phyloP scores from a whole-genome alignment of 805 yeast genomes.

The Allodekkera sacchari region DNA sequence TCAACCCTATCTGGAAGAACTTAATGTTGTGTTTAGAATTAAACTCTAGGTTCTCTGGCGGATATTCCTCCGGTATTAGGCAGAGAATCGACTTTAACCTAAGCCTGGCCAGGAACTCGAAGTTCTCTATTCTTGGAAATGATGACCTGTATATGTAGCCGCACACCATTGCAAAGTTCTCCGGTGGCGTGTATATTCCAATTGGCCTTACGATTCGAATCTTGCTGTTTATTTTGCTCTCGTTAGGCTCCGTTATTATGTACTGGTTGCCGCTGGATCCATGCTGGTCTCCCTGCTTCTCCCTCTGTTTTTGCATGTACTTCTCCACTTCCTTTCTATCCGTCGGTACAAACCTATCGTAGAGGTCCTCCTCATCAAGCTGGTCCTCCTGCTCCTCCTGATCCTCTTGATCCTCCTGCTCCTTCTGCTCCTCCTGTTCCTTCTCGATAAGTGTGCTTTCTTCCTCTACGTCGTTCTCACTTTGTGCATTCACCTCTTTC shows the following conservation, averaged over 20 bases:
- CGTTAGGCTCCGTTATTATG: conserved; percentile 3
- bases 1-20: conserved; percentile 82
- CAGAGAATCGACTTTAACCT: conserved; percentile 70
- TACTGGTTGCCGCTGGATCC: conserved; percentile 4
- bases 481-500: background rate
- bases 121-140: conserved; percentile 82
- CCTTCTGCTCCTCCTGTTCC: background rate
- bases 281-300: conserved; percentile 2
- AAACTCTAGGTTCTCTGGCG: conserved; percentile 63
- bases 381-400: conserved; percentile 4
- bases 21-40: conserved; percentile 51
- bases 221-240: conserved; percentile 1
- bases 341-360: conserved; percentile 24
- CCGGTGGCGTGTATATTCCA: conserved; percentile 55
- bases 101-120: conserved; percentile 54
- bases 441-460: background rate
- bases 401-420: background rate
- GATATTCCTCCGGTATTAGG: conserved; percentile 87
- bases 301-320: conserved; percentile 7
- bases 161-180: conserved; percentile 82
- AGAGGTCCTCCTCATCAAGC: conserved; percentile 20
- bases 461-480: background rate
- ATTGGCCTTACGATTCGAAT: conserved; percentile 3
- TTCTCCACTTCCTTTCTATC: conserved; percentile 14
- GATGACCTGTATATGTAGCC: conserved; percentile 77